Base-by-base conservation (phyloP, 176 grass and related monocot species). In the Oryza nivara region DNA sequence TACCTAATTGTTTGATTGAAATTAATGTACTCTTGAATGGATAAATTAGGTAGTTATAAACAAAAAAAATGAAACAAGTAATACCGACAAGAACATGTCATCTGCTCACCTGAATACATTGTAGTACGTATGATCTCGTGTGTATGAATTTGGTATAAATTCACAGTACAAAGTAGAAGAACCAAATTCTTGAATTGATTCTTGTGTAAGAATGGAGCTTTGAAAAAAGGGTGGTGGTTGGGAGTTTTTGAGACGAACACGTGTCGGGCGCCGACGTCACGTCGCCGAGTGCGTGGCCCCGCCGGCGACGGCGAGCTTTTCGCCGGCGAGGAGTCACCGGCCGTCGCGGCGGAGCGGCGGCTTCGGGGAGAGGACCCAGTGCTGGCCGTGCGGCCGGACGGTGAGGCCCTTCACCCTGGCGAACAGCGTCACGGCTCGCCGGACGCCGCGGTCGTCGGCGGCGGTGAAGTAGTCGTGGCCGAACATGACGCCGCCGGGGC, bases 401-500 rank as follows among this genome's bases (percentile, higher is more conserved):
- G 84, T 40, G 83, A 99, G 86, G 4, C 93, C 90, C 30, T 94
- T 96, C 3, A 92, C 82, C 88, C 17, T 83, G 20, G 93, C 89
- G 87, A 99, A 99, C 7, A 99, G 88, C 70, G 91, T 96, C 2
- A 99, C 89, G 1, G 93, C 93, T 58, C 97, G 93, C 40, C 93
- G 85, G 54, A 99, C 97, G 71, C 97, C 97, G 63, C 84, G 86
- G 82, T 94, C 87, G 87, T 99, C 97, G 47, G 92, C 93, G 49
- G 68, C 16, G 4, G 97, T 99, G 82, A 89, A 89, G 87, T 96
- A 99, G 68, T 99, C 97, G 86, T 99, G 97, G 19, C 93, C 97
- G 75, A 99, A 99, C 76, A 99, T 89, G 44, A 99, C 92, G 75
- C 97, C 97, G 47, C 97, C 93, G 6, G 93, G 97, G 7, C 93